Evolutionary conservation across 2,329 filamentous ascomycete species (phyloP).

Genomic region (Arthrobotrys entomopaga): DNA sequence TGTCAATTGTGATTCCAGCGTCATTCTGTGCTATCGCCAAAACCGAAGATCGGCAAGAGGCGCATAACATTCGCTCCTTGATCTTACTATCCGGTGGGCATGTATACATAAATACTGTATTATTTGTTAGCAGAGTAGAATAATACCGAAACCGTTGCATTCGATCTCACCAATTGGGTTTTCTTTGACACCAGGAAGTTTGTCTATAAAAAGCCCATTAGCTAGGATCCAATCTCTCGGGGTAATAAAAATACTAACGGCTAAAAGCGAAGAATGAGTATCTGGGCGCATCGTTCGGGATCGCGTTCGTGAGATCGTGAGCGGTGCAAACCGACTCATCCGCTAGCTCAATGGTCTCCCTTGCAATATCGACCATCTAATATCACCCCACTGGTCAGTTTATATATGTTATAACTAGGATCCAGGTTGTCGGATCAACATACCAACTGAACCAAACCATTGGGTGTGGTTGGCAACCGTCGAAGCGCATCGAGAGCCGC

Average conservation of each 20-base stretch:
- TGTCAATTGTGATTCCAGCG: constrained; percentile 73
- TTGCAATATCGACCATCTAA: constrained; percentile 76
- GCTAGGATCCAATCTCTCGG: not conserved
- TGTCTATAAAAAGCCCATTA: constrained; percentile 62
- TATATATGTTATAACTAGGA: not conserved
- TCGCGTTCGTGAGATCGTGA: constrained; percentile 68
- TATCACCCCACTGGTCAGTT: no score
- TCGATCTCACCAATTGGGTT: constrained; percentile 66
- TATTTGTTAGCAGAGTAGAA: constrained; percentile 7
- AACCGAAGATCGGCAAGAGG: constrained; percentile 68
- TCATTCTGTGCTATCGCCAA: constrained; percentile 73
- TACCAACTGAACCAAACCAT: constrained; percentile 74
- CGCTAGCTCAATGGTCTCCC: constrained; percentile 75
- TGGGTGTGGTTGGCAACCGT: constrained; percentile 68
- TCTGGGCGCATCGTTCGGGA: constrained; percentile 75
- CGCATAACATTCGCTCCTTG: constrained; percentile 87
- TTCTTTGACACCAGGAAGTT: constrained; percentile 66
- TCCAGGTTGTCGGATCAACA: constrained; percentile 59
- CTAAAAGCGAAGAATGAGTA: constrained; percentile 80
- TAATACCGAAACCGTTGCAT: not conserved
- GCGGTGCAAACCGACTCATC: constrained; percentile 68
- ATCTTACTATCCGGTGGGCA: constrained; percentile 78
- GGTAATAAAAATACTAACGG: constrained; percentile 54
- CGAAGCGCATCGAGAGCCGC: constrained; percentile 74
- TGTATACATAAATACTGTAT: constrained; percentile 79